phyloP scores from a whole-genome alignment of 371 early-diverging fungal species.

The Mucor lusitanicus region DNA sequence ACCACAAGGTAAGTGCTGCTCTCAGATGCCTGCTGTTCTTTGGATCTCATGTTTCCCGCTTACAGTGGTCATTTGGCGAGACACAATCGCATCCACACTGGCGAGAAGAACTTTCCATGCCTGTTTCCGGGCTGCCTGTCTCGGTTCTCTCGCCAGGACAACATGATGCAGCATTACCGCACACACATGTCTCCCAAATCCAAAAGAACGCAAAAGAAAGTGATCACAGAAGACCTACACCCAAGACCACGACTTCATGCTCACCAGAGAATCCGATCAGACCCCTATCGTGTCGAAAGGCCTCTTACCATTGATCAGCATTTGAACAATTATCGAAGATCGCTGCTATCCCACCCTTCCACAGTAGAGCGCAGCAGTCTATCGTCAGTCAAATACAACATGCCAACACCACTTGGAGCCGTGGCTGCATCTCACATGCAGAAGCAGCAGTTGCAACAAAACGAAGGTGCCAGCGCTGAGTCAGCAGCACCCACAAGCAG shows the following conservation, averaged over 20 bases:
- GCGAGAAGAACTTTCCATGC: constrained; percentile 90
- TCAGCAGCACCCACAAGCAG: neutral
- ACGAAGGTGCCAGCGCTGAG: neutral
- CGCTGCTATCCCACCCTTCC: constrained; percentile 10
- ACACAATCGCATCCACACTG: constrained; percentile 90
- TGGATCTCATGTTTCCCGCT: neutral
- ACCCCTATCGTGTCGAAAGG: constrained; percentile 39
- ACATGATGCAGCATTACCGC: constrained; percentile 91
- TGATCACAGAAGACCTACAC: constrained; percentile 26
- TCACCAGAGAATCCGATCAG: constrained; percentile 47
- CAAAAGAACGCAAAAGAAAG: constrained; percentile 53
- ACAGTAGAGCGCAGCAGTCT: neutral
- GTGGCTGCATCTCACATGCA: constrained; percentile 18
- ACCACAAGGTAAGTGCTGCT: constrained; percentile 47
- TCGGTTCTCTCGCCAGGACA: constrained; percentile 86
- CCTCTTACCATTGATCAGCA: constrained; percentile 53
- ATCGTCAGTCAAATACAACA: constrained; percentile 20
- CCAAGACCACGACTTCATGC: constrained; percentile 45
- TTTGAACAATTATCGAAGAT: constrained; percentile 41
- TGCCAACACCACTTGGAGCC: constrained; percentile 22
- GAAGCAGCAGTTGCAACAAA: constrained; percentile 8
- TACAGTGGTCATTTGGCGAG: constrained; percentile 83
- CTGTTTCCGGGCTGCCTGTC: constrained; percentile 77
- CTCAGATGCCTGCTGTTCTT: neutral
- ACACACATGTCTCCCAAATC: constrained; percentile 81